A percentile compares a stretch with the other conserved stretches of the same genome.
Evolutionary conservation across 202 grass and related monocot species (phyloP).

Genomic region (Eragrostis tef): DNA sequence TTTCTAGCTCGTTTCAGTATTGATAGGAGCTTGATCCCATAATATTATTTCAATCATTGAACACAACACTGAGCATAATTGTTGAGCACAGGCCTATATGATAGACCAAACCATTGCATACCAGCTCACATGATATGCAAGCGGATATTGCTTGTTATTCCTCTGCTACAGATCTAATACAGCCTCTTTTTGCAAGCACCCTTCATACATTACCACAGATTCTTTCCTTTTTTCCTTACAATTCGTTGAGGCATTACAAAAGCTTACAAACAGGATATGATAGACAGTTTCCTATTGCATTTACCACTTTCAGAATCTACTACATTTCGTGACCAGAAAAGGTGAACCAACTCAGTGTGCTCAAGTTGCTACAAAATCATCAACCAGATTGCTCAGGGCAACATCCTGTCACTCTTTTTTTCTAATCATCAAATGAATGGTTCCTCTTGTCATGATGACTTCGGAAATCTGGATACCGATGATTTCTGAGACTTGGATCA

Average conservation of each 20-base stretch:
- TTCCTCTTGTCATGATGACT: constrained; percentile 8
- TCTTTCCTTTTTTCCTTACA: background rate
- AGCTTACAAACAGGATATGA: background rate
- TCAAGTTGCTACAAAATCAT: background rate
- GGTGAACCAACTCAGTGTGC: background rate
- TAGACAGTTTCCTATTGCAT: background rate
- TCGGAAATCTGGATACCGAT: constrained; percentile 35
- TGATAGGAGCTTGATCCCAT: background rate
- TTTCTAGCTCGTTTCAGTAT: background rate
- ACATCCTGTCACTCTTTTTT: background rate
- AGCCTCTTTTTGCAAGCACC: background rate
- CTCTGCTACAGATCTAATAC: background rate
- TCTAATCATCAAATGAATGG: constrained; percentile 41
- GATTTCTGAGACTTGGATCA: constrained; percentile 30
- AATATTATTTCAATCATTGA: background rate
- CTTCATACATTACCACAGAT: background rate
- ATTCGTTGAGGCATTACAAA: background rate
- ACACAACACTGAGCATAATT: background rate
- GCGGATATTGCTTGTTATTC: background rate
- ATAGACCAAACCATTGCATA: background rate
- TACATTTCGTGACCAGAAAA: background rate
- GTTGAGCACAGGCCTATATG: background rate
- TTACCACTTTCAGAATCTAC: background rate
- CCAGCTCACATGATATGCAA: background rate
- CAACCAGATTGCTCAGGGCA: background rate